Evolutionary conservation across 139 green algal species (phyloP).

Genomic region (Zygnema cylindricum): DNA sequence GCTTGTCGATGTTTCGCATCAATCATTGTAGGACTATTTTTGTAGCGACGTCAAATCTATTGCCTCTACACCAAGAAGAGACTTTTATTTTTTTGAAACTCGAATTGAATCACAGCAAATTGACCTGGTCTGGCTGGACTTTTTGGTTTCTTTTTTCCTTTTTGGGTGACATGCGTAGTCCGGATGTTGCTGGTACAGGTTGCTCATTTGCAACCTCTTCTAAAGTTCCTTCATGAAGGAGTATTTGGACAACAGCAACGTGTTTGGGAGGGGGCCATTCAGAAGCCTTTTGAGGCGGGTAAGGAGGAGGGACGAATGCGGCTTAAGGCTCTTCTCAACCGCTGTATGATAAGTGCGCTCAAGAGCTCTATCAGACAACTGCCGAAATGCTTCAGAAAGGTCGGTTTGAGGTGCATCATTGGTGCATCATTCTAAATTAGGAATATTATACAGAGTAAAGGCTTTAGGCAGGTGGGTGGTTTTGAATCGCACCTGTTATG

Average conservation of each 20-base stretch:
- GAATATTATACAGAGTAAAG: too few species aligned
- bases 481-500: not conserved
- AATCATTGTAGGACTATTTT: too few species aligned
- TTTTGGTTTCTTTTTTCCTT: too few species aligned
- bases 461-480: too few species aligned
- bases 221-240: slow-evolving; percentile 85
- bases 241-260: slow-evolving; percentile 68
- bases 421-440: too few species aligned
- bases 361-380: slow-evolving; percentile 83
- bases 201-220: slow-evolving; percentile 78
- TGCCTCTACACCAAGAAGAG: too few species aligned
- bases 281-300: slow-evolving; percentile 74
- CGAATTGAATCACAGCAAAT: too few species aligned
- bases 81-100: too few species aligned
- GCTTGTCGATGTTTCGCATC: too few species aligned
- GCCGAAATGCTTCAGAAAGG: slow-evolving; percentile 64
- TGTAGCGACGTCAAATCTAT: too few species aligned
- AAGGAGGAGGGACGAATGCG: slow-evolving; percentile 64
- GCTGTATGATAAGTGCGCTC: slow-evolving; percentile 79
- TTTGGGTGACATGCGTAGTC: not conserved
- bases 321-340: slow-evolving; percentile 75
- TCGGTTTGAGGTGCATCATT: not conserved
- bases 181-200: not conserved
- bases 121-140: too few species aligned
- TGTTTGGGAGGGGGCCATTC: slow-evolving; percentile 72